A percentile compares a stretch with the other conserved stretches of the same genome.
Conservation (phyloP, 306 rosid genomes). For the Clitoria ternatea region DNA sequence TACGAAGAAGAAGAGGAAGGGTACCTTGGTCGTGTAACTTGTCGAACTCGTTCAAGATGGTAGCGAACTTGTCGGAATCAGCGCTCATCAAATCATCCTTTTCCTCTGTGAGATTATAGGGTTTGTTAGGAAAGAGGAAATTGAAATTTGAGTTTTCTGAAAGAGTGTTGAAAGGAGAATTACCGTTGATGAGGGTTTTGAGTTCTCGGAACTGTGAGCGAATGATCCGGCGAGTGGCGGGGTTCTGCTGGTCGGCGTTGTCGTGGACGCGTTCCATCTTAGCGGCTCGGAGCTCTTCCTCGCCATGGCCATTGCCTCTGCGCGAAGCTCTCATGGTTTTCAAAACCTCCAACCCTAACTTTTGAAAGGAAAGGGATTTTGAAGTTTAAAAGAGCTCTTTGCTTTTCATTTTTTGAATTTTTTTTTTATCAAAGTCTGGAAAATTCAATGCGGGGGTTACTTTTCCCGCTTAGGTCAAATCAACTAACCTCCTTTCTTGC, state of each 20-base stretch:
- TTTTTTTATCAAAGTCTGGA: no score
- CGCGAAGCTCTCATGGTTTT: not conserved
- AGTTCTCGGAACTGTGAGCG: constrained; percentile 62
- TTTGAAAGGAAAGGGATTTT: not conserved
- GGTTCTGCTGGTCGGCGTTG: constrained; percentile 3
- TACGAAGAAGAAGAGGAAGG: not conserved
- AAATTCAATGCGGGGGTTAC: not conserved
- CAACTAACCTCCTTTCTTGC: no score
- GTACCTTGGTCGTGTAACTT: constrained; percentile 62
- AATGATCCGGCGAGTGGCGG: constrained; percentile 52
- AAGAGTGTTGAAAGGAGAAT: no score
- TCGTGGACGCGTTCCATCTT: constrained; percentile 39
- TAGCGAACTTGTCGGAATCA: constrained; percentile 48
- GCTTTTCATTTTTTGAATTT: no score
- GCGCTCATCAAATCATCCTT: constrained; percentile 47
- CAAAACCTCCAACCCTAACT: constrained; percentile 32
- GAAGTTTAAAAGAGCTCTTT: no score
- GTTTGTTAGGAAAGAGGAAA: not conserved
- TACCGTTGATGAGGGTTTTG: constrained; percentile 57
- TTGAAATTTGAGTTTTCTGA: not conserved
- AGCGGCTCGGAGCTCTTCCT: constrained; percentile 20
- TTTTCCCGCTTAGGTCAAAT: not conserved
- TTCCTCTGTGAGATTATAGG: constrained; percentile 42
- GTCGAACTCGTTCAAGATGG: constrained; percentile 46
- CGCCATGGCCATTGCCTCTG: constrained; percentile 3